These are phyloP conservation scores for Nakazawaea ambrosiae DNA, from an alignment of 805 yeast genomes.

Conservation along the genomic window DNA sequence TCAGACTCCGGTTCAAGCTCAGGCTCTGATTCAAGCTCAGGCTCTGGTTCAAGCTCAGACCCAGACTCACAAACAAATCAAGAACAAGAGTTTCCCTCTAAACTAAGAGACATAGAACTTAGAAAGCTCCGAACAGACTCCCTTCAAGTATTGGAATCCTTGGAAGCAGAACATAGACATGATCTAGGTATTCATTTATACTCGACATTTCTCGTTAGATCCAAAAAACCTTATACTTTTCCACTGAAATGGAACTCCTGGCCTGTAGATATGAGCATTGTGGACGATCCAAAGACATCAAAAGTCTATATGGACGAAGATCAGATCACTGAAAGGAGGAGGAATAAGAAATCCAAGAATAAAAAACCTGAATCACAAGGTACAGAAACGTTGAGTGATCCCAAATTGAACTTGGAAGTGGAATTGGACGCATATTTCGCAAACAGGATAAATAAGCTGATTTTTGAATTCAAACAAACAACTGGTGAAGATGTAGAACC, in stretches of 20 bases:
- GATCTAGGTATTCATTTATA: conserved; percentile 65
- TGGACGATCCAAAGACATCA: conserved; percentile 35
- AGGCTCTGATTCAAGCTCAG: too few species aligned
- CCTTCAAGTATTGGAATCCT: conserved; percentile 20
- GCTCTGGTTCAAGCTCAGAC: too few species aligned
- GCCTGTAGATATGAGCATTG: conserved; percentile 35
- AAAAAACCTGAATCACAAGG: background rate
- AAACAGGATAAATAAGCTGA: conserved; percentile 10
- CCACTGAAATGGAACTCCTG: conserved; percentile 44
- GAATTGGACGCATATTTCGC: conserved; percentile 18
- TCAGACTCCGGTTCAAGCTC: too few species aligned
- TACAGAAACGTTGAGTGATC: conserved; percentile 6
- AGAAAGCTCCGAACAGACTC: conserved; percentile 14
- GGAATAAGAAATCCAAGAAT: background rate
- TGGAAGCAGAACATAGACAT: conserved; percentile 43
- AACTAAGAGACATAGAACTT: background rate
- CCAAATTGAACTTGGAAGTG: conserved; percentile 13
- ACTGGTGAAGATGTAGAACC: background rate
- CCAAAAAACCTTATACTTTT: conserved; percentile 30
- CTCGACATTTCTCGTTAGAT: conserved; percentile 40
- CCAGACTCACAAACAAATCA: too few species aligned
- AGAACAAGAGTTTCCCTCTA: too few species aligned
- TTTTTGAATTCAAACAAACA: conserved; percentile 4
- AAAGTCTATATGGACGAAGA: conserved; percentile 16
- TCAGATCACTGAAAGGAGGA: conserved; percentile 8